Conservation (phyloP, 208 protist species). For the Lotmaria passim region DNA sequence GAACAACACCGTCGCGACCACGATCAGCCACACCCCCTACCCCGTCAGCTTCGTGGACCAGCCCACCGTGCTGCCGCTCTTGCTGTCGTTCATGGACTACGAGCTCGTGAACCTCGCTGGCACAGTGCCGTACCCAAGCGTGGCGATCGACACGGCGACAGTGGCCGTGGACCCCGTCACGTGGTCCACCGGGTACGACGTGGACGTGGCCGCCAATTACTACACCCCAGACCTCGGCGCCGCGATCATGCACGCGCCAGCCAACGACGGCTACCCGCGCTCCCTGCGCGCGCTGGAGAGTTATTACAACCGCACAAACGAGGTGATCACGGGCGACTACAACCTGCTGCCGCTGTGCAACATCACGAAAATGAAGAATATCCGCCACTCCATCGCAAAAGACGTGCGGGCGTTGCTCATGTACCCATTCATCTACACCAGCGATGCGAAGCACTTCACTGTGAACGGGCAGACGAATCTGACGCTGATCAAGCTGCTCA, state of each 20-base stretch:
- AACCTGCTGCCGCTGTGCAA: conserved; percentile 69
- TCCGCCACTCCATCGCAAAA: conserved; percentile 38
- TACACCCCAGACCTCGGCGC: not conserved
- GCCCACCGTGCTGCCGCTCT: conserved; percentile 25
- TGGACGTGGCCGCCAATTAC: conserved; percentile 31
- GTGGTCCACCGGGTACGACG: conserved; percentile 49
- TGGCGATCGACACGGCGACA: conserved; percentile 19
- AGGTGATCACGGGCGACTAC: conserved; percentile 50
- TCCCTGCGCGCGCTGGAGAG: conserved; percentile 29
- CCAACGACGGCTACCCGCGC: conserved; percentile 13
- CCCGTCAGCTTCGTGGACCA: conserved; percentile 52
- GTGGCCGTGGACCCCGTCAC: conserved; percentile 28
- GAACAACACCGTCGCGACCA: conserved; percentile 30
- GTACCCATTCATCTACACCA: conserved; percentile 69
- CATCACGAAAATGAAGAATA: conserved; percentile 32
- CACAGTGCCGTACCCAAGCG: conserved; percentile 31
- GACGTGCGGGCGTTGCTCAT: conserved; percentile 34
- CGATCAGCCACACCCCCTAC: conserved; percentile 44
- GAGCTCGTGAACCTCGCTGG: conserved; percentile 20
- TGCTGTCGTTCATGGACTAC: conserved; percentile 40
- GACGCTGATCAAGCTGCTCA: conserved; percentile 68
- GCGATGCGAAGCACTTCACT: conserved; percentile 18
- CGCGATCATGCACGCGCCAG: conserved; percentile 24
- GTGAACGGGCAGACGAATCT: conserved; percentile 46
- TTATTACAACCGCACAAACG: conserved; percentile 72